Conservation (phyloP, 345 rosid species). For the Chamaenerion angustifolium region DNA sequence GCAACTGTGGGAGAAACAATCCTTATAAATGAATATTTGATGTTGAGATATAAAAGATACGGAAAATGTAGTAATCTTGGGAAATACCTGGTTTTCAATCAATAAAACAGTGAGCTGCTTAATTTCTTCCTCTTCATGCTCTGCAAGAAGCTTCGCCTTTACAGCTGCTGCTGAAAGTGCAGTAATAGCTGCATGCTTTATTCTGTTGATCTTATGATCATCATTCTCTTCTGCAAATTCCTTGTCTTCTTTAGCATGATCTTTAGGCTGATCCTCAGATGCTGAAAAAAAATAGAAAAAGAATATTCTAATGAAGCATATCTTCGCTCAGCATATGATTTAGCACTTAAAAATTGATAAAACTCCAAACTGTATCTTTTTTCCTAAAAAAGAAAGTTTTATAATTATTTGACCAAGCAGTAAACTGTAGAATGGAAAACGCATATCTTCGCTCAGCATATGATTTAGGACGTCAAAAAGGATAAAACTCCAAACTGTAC, state of each 20-base stretch:
- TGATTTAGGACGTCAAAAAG: too few relatives aligned
- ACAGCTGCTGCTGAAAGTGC: conserved; percentile 93
- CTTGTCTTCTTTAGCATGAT: conserved; percentile 25
- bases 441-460: background rate
- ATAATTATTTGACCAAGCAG: background rate
- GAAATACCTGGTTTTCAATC: conserved; percentile 75
- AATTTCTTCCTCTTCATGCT: conserved; percentile 80
- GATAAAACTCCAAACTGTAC: too few relatives aligned
- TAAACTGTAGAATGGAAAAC: too few relatives aligned
- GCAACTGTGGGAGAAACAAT: conserved; percentile 34
- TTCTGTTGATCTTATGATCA: conserved; percentile 33
- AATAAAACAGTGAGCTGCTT: conserved; percentile 51
- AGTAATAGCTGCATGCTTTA: conserved; percentile 68
- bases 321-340: background rate
- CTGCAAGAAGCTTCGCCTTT: conserved; percentile 76
- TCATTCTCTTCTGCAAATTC: conserved; percentile 29
- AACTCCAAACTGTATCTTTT: background rate
- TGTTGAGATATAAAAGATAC: background rate
- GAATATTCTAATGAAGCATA: background rate
- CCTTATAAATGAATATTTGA: background rate
- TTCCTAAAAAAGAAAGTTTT: background rate
- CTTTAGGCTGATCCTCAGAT: conserved; percentile 20
- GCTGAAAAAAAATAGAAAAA: conserved; percentile 6
- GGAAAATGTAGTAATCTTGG: background rate
- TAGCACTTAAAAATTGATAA: too few relatives aligned